Evolutionary conservation across 306 rosid genomes (phyloP).

Genomic region (Luffa acutangula): DNA sequence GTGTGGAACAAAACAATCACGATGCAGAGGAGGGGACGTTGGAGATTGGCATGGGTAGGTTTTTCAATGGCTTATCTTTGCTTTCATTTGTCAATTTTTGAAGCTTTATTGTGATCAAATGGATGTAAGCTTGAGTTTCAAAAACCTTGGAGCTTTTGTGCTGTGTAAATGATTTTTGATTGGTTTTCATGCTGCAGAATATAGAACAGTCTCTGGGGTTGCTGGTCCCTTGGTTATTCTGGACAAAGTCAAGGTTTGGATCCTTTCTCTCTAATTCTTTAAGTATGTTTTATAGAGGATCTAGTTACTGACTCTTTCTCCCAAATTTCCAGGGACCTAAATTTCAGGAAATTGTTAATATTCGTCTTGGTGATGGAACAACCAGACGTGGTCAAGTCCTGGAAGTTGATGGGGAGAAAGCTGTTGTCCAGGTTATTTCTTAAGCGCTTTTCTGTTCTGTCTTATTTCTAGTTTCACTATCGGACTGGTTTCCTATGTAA

Average conservation of each 20-base stretch:
- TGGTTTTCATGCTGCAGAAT: slow-evolving; percentile 50
- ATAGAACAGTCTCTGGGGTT: slow-evolving; percentile 97
- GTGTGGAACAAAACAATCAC: slow-evolving; percentile 40
- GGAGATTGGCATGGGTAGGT: slow-evolving; percentile 97
- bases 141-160: background rate
- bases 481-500: background rate
- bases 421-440: slow-evolving; percentile 79
- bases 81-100: background rate
- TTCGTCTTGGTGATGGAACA: slow-evolving; percentile 92
- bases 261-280: background rate
- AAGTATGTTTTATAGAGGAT: background rate
- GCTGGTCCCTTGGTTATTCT: slow-evolving; percentile 99
- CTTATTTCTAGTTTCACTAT: background rate
- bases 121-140: background rate
- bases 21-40: slow-evolving; percentile 59
- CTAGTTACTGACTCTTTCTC: slow-evolving; percentile 8
- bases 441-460: too few species aligned
- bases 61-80: slow-evolving; percentile 1
- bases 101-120: background rate
- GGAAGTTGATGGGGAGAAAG: slow-evolving; percentile 98
- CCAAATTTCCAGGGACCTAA: slow-evolving; percentile 78
- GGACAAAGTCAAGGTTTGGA: slow-evolving; percentile 85
- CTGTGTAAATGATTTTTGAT: slow-evolving; percentile 3
- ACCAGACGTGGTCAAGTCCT: slow-evolving; percentile 93
- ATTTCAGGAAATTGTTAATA: slow-evolving; percentile 96